These are phyloP conservation scores for Coffea canephora DNA, from an alignment of 257 asterid species.

Conservation along the genomic window DNA sequence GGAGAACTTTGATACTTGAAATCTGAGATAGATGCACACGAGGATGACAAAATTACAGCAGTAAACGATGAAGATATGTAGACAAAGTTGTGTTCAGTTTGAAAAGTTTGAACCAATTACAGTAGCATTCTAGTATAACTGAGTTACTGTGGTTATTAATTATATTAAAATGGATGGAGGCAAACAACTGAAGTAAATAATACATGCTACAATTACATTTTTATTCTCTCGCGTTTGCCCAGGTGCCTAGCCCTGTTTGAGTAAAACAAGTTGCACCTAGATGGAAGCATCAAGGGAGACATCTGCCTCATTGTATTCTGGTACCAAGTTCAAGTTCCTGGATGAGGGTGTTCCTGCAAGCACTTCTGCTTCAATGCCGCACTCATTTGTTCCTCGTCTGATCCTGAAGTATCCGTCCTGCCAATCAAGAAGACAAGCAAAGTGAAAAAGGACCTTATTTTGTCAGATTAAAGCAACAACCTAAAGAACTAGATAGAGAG, in stretches of 20 bases:
- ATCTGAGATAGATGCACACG: no score
- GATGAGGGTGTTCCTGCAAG: conserved; percentile 82
- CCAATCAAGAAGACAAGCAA: conserved; percentile 7
- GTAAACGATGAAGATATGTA: background rate
- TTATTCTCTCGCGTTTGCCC: background rate
- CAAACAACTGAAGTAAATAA: background rate
- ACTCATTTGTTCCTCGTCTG: conserved; percentile 83
- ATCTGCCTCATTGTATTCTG: conserved; percentile 25
- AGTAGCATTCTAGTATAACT: no score
- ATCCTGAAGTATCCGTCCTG: conserved; percentile 97
- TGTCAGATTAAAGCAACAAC: conserved; percentile 9
- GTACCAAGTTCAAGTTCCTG: conserved; percentile 55
- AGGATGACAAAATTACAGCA: background rate
- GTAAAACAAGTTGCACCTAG: conserved; percentile 18
- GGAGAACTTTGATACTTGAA: no score
- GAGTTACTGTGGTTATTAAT: background rate
- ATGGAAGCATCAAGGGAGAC: conserved; percentile 42
- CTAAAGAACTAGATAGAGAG: conserved; percentile 21
- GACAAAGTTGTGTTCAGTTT: background rate
- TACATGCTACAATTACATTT: background rate
- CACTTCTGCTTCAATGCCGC: conserved; percentile 82
- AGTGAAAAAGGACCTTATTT: background rate
- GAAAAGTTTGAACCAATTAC: background rate
- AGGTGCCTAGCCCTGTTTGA: background rate
- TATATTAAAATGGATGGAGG: background rate